Evolutionary conservation across 768 basidiomycete genomes (phyloP), one percentile per base, ranked within the genome.

Genomic region (Chalciporus pseudorubinellus): DNA sequence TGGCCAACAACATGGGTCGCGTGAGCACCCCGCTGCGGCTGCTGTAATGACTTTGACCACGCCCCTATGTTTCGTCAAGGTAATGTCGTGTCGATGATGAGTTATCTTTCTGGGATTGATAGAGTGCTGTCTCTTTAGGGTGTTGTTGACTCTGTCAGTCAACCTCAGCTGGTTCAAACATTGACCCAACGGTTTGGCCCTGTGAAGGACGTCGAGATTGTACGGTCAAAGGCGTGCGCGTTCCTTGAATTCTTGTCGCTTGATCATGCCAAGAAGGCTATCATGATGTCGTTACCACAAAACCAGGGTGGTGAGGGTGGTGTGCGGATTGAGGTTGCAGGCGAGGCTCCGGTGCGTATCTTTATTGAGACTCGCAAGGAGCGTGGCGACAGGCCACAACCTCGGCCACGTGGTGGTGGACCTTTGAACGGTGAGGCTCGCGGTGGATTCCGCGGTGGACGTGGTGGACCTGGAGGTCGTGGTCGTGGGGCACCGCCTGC

Each of bases 61-160:
- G 11, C 67, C 89, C 2, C 85, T 88, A 53, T 93, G 92, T 70
- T 99, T 98, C 72, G 86, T 98, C 76, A 98, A 97, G 83, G 89
- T 89, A 64, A 26, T 45, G 70, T 69, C 34, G 59, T 6, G 4
- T 19, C 4, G 6, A 10, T 26, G 2, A n/a, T 19, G 34, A 12
- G 16, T 10, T 7, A 20, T 36, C 29, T 0, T 12, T 22, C 18
- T 36, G 13, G 4, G 1, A 31, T 24, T 62, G 26, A 67, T 29
- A 2, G 9, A 26, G 3, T 26, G 5, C 20, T 33, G 54, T n/a
- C 22, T 20, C 21, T 65, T 9, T 57, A 89, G 86, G 84, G 87
- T 60, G 90, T 95, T 3, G 75, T 80, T 14, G 90, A 93, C 50
- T 70, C 77, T 28, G 73, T 93, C 36, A 70, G 81, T 21, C 74